Evolutionary conservation across 1,284 basidiomycete species (phyloP), one percentile per base, ranked within the genome.

Genomic region (Laetiporus sulphureus): DNA sequence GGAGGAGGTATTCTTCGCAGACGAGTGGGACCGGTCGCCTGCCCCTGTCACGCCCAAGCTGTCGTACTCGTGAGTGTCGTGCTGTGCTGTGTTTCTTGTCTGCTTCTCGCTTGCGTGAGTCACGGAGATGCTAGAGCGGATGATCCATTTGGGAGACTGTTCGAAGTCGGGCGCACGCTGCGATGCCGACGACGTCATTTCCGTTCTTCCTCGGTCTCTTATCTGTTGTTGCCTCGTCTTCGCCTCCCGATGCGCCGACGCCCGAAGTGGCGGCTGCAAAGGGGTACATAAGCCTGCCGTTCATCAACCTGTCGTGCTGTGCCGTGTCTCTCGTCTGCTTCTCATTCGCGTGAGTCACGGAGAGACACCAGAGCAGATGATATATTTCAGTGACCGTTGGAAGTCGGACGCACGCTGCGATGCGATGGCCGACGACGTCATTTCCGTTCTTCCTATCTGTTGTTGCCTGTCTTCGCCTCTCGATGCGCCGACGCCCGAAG

Each of bases 1-100:
- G 8, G 59, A 59, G 36, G 71, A 80, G 56, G 64, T 84, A 11
- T 71, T 73, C 53, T 58, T 66, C 32, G 81, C 77, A 2, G 81
- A 84, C 55, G 80, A 83, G 42, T 84, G 81, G 81, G 81, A 84
- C 58, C 68, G 80, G 34, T 59, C 60, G 7, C 62, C 63, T 24
- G 54, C 59, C n/a, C 59, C 63, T 33, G 59, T 63, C 22, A 60
- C 63, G 31, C 52, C 56, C 36, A 62, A 58, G 48, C 54, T 64
- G 41, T 63, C 61, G 4, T 67, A 65, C 49, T 56, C 59, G 63
- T 66, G 46, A 41, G 62, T 60, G 21, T 35, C 36, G 29, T n/a
- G n/a, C n/a, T n/a, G 32, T 32, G 31, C 25, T 13, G 18, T 19
- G 10, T 40, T 7, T 8, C 6, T 30, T 7, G 11, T 30, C 22